Evolutionary conservation across 495 filamentous ascomycete species (phyloP).

Genomic region (Penicillium riverlandense): DNA sequence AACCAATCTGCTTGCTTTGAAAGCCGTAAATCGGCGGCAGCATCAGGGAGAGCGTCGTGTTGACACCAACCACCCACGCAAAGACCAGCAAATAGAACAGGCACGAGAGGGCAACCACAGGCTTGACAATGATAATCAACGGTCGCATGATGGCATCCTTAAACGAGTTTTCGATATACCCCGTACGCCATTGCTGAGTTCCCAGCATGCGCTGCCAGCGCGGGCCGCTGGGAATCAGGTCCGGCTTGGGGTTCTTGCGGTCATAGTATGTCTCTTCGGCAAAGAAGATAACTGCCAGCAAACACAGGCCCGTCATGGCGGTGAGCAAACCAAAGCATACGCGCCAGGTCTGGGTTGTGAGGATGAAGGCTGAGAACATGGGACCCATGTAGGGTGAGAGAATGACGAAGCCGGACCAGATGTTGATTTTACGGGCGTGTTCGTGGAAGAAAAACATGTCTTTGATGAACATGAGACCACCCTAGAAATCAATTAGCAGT

Average conservation of each 20-base stretch:
- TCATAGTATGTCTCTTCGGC: constrained; percentile 57
- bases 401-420: constrained; percentile 46
- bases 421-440: constrained; percentile 55
- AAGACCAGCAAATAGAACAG: constrained; percentile 54
- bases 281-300: constrained; percentile 43
- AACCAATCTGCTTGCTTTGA: constrained; percentile 43
- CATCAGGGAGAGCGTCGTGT: constrained; percentile 53
- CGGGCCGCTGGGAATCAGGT: constrained; percentile 27
- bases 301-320: constrained; percentile 37
- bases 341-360: constrained; percentile 41
- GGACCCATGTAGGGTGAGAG: constrained; percentile 56
- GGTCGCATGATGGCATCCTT: constrained; percentile 37
- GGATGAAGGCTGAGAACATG: constrained; percentile 52
- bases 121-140: constrained; percentile 41
- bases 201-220: constrained; percentile 42
- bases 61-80: constrained; percentile 56
- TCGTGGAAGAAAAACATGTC: constrained; percentile 64
- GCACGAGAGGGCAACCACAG: constrained; percentile 38
- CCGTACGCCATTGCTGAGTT: constrained; percentile 32
- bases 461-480: constrained; percentile 57
- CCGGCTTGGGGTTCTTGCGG: constrained; percentile 21
- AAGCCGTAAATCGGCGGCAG: constrained; percentile 49
- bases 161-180: constrained; percentile 32
- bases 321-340: constrained; percentile 49
- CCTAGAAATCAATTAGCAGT: constrained; percentile 11